phyloP scores from a whole-genome alignment of 176 grass and related monocot species.

The Zea luxurians region DNA sequence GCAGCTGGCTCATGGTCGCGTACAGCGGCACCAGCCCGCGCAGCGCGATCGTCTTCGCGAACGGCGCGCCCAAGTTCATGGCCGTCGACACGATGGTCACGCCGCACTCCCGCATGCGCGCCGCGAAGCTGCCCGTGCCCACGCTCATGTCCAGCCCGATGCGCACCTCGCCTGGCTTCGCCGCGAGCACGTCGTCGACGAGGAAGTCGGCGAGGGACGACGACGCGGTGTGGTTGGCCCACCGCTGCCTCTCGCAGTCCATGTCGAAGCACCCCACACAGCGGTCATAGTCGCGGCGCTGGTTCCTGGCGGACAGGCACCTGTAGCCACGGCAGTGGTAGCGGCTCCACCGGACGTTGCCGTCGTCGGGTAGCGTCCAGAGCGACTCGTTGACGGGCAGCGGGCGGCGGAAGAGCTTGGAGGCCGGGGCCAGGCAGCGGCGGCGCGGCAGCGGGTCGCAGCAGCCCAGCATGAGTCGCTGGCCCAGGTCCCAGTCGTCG shows the following conservation, averaged over 20 bases:
- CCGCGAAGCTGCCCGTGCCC: slow-evolving; percentile 79
- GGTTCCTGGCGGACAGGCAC: slow-evolving; percentile 69
- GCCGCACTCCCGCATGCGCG: slow-evolving; percentile 64
- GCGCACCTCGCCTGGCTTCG: slow-evolving; percentile 72
- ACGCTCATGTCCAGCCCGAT: slow-evolving; percentile 73
- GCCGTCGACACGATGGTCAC: slow-evolving; percentile 67
- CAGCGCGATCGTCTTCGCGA: slow-evolving; percentile 76
- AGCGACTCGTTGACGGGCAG: slow-evolving; percentile 61
- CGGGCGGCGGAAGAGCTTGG: slow-evolving; percentile 57
- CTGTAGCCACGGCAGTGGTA: slow-evolving; percentile 72
- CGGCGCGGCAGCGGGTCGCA: slow-evolving; percentile 85
- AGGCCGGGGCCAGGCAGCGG: slow-evolving; percentile 69
- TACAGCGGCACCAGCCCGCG: slow-evolving; percentile 75
- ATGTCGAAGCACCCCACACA: slow-evolving; percentile 87
- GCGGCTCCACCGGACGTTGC: slow-evolving; percentile 77
- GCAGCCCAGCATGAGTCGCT: slow-evolving; percentile 69
- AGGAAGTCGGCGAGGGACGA: slow-evolving; percentile 50
- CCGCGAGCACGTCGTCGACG: slow-evolving; percentile 66
- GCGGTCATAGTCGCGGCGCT: slow-evolving; percentile 53
- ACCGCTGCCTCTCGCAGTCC: slow-evolving; percentile 61
- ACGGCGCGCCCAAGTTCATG: slow-evolving; percentile 76
- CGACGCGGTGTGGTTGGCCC: slow-evolving; percentile 33
- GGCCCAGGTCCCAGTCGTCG: slow-evolving; percentile 79
- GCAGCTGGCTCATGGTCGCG: slow-evolving; percentile 57
- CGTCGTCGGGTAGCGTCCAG: slow-evolving; percentile 65